phyloP scores from a whole-genome alignment of 2,329 filamentous ascomycete genomes.

The Fusarium sp. region DNA sequence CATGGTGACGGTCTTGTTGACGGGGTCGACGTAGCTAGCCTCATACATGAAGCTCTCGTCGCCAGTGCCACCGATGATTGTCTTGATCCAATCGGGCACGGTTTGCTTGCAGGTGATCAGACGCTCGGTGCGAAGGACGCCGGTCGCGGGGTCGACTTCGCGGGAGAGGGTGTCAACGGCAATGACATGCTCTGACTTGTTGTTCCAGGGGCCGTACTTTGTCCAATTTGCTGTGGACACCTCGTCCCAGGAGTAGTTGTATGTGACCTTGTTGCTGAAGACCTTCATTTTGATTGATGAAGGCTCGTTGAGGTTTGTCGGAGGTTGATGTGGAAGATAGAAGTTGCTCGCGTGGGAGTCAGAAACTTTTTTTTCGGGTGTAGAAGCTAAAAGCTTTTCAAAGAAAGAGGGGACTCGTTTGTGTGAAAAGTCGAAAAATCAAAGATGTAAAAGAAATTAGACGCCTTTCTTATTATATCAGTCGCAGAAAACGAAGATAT shows the following conservation, averaged over 20 bases:
- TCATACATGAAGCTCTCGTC: constrained; percentile 93
- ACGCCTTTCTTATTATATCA: constrained; percentile 27
- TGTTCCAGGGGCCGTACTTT: constrained; percentile 99
- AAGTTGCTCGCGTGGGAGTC: constrained; percentile 27
- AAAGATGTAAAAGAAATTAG: constrained; percentile 1
- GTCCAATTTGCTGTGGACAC: constrained; percentile 98
- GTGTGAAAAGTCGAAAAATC: constrained; percentile 4
- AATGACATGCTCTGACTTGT: constrained; percentile 96
- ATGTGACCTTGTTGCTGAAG: constrained; percentile 89
- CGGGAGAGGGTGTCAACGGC: constrained; percentile 93
- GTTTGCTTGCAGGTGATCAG: constrained; percentile 70
- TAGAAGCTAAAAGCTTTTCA: not conserved
- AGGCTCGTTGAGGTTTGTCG: not conserved
- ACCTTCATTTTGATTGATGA: constrained; percentile 78
- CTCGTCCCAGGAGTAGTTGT: constrained; percentile 98
- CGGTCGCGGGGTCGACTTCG: constrained; percentile 63
- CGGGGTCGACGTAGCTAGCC: constrained; percentile 91
- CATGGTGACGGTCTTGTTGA: constrained; percentile 90
- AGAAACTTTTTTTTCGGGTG: constrained; percentile 30
- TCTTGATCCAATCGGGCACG: constrained; percentile 82
- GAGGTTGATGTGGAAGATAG: constrained; percentile 1
- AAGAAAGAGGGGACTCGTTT: constrained; percentile 3
- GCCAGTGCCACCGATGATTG: constrained; percentile 76
- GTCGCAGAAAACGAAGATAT: constrained; percentile 22
- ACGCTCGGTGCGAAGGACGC: constrained; percentile 69